Percentiles rank a stretch among this genome's conserved stretches.
Conservation (phyloP, 140 eudicot species). For the Anethum foeniculum region DNA sequence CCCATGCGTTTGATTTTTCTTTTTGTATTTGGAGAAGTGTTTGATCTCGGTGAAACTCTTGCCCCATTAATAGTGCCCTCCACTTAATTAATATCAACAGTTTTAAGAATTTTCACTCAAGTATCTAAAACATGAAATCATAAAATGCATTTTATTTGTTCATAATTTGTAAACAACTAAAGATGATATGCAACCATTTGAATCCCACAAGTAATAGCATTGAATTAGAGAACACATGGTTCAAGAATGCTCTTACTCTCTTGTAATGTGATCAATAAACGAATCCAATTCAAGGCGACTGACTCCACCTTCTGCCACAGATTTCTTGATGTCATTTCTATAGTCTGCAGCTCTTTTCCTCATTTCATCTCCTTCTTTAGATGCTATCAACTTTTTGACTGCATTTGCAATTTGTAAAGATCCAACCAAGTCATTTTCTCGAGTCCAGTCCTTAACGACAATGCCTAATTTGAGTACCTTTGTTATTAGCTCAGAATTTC, state of each 20-base stretch:
- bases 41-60: neutral
- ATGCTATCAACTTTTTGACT: slow-evolving; percentile 28
- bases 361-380: slow-evolving; percentile 26
- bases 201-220: neutral
- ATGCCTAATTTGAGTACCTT: slow-evolving; percentile 29
- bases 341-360: slow-evolving; percentile 32
- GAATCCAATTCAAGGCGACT: slow-evolving; percentile 33
- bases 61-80: neutral
- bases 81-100: no score
- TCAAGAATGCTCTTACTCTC: neutral
- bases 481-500: slow-evolving; percentile 32
- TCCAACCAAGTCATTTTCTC: slow-evolving; percentile 22
- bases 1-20: neutral
- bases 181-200: neutral
- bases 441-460: slow-evolving; percentile 24
- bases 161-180: neutral
- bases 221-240: neutral
- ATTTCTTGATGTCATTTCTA: slow-evolving; percentile 21
- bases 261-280: slow-evolving; percentile 28
- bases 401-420: slow-evolving; percentile 19
- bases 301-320: slow-evolving; percentile 34
- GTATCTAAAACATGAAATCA: neutral
- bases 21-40: neutral
- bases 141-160: neutral
- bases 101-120: no score